phyloP scores from a whole-genome alignment of 2,329 filamentous ascomycete species.

The Trichoderma koningiopsis region DNA sequence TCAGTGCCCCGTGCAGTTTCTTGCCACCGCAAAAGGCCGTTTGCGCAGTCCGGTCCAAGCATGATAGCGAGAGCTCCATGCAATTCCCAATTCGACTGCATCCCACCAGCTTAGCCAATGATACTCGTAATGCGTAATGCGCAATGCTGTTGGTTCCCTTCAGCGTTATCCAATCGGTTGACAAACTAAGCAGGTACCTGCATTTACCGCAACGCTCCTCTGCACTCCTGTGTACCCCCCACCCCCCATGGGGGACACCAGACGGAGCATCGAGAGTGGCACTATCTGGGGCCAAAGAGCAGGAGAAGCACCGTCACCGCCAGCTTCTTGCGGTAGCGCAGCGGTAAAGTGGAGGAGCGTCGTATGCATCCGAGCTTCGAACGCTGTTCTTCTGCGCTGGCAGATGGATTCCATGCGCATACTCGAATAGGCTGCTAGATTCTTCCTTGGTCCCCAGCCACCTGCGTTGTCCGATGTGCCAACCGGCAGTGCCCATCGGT shows the following conservation, averaged over 20 bases:
- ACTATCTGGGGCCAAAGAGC: not conserved
- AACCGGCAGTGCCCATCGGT: not conserved
- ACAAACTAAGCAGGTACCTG: conserved; percentile 24
- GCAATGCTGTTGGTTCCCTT: not conserved
- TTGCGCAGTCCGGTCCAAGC: not conserved
- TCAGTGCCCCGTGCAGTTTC: not conserved
- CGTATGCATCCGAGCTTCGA: not conserved
- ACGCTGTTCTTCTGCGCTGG: not conserved
- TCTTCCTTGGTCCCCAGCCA: not conserved
- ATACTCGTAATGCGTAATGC: not conserved
- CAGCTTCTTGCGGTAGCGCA: not conserved
- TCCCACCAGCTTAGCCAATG: not conserved
- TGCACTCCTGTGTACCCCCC: conserved; percentile 20
- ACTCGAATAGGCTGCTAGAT: not conserved
- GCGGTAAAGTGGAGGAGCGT: conserved; percentile 13
- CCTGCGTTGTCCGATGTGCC: not conserved
- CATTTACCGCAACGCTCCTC: conserved; percentile 22
- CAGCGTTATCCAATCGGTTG: not conserved
- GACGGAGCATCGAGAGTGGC: not conserved
- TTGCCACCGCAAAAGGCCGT: not conserved
- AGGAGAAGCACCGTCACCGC: conserved; percentile 10
- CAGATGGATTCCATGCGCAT: not conserved
- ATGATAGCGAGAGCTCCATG: not conserved
- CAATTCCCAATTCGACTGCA: not conserved
- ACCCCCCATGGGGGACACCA: conserved; percentile 18